A percentile compares a stretch with the other conserved stretches of the same genome.
Evolutionary conservation across 2,329 filamentous ascomycete genomes (phyloP).

Genomic region (Trichoderma oligosporum): DNA sequence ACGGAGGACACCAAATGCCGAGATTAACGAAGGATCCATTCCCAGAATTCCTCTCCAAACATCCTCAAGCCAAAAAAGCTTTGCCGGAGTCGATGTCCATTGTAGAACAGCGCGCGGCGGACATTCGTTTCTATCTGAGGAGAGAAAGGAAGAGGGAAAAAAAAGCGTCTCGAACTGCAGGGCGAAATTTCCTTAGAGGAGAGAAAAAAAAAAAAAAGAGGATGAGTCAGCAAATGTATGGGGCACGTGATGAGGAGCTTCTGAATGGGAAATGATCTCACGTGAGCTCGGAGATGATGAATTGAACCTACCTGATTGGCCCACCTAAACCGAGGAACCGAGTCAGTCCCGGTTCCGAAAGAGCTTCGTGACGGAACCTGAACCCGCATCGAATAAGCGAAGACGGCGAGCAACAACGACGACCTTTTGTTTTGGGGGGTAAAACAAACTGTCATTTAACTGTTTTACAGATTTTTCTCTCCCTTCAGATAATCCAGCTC

Average conservation of each 20-base stretch:
- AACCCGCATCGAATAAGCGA: slow-evolving; percentile 23
- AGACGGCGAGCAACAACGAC: background rate
- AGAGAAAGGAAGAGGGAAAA: slow-evolving; percentile 34
- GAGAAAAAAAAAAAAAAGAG: background rate
- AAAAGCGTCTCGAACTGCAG: background rate
- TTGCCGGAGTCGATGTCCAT: slow-evolving; percentile 34
- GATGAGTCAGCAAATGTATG: slow-evolving; percentile 6
- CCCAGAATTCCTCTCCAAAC: slow-evolving; percentile 43
- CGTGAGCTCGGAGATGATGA: slow-evolving; percentile 35
- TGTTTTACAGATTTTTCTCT: background rate
- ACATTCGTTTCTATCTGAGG: slow-evolving; percentile 51
- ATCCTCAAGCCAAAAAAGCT: slow-evolving; percentile 36
- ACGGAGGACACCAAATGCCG: slow-evolving; percentile 46
- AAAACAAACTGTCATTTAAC: background rate
- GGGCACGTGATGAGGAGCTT: slow-evolving; percentile 2
- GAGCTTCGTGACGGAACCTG: slow-evolving; percentile 25
- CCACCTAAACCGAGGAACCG: slow-evolving; percentile 43
- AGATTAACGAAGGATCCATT: slow-evolving; percentile 56
- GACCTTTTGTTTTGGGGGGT: background rate
- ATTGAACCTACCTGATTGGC: slow-evolving; percentile 40
- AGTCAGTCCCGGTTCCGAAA: slow-evolving; percentile 22
- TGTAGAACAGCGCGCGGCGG: slow-evolving; percentile 34
- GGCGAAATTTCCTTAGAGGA: slow-evolving; percentile 1
- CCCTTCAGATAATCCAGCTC: background rate
- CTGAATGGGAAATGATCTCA: slow-evolving; percentile 22